Evolutionary conservation across 345 rosid genomes (phyloP).

Genomic region (Linum trigynum): DNA sequence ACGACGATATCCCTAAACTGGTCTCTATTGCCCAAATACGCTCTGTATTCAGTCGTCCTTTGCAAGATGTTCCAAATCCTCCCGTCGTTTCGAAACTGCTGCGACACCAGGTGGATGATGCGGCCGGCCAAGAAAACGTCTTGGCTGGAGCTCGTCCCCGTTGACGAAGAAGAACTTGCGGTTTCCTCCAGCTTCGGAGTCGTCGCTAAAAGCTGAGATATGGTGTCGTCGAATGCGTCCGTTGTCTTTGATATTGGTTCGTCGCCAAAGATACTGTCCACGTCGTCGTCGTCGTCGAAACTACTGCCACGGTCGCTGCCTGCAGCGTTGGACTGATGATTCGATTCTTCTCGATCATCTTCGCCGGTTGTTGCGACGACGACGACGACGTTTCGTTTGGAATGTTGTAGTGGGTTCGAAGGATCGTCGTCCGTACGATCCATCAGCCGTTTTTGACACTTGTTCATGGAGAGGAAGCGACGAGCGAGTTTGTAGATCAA

Average conservation of each 20-base stretch:
- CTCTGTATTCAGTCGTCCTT: slow-evolving; percentile 33
- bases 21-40: slow-evolving; percentile 57
- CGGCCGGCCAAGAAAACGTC: slow-evolving; percentile 80
- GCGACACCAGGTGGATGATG: slow-evolving; percentile 62
- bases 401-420: slow-evolving; percentile 3
- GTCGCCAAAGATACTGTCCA: slow-evolving; percentile 9
- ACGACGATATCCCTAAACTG: slow-evolving; percentile 64
- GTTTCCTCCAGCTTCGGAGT: slow-evolving; percentile 31
- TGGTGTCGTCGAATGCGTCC: slow-evolving; percentile 33
- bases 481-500: slow-evolving; percentile 60
- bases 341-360: slow-evolving; percentile 15
- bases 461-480: slow-evolving; percentile 44
- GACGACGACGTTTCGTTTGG: slow-evolving; percentile 11
- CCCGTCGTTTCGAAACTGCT: slow-evolving; percentile 17
- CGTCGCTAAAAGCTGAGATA: slow-evolving; percentile 54
- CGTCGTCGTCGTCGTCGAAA: slow-evolving; percentile 20
- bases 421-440: slow-evolving; percentile 6
- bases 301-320: no score
- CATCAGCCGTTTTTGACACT: slow-evolving; percentile 16
- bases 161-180: slow-evolving; percentile 6
- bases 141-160: slow-evolving; percentile 22
- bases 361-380: slow-evolving; percentile 18
- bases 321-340: no score
- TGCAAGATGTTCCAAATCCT: slow-evolving; percentile 42
- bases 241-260: slow-evolving; percentile 11